These are phyloP conservation scores for Candida dubliniensis DNA, from an alignment of 1,139 yeast genomes.

Conservation along the genomic window DNA sequence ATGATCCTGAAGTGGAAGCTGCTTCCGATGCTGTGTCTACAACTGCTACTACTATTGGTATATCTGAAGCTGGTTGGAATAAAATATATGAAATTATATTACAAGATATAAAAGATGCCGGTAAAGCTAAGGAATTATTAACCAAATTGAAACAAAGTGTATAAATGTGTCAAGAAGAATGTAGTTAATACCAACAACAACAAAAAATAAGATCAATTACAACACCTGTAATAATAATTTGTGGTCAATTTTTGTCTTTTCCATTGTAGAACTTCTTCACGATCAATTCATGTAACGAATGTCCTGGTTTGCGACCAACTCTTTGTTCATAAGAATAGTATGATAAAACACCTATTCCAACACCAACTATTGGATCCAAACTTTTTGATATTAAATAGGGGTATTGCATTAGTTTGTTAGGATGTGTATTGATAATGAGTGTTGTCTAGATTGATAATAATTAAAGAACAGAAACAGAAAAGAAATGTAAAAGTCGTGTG, in stretches of 20 bases:
- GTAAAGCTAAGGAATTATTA: conserved; percentile 19
- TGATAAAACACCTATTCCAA: conserved; percentile 57
- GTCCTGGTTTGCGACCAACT: conserved; percentile 56
- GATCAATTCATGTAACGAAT: conserved; percentile 51
- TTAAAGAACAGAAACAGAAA: not conserved
- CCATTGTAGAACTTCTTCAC: conserved; percentile 13
- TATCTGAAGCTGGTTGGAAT: conserved; percentile 29
- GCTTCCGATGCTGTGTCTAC: conserved; percentile 13
- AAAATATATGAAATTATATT: conserved; percentile 30
- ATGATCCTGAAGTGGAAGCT: conserved; percentile 5
- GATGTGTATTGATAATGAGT: not conserved
- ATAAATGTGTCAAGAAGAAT: conserved; percentile 1
- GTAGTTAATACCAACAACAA: too few species aligned
- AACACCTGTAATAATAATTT: too few species aligned
- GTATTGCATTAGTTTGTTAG: conserved; percentile 27
- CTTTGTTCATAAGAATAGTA: conserved; percentile 61
- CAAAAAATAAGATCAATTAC: too few species aligned
- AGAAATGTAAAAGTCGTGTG: not conserved
- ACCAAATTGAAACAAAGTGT: conserved; percentile 8
- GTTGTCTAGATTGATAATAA: not conserved
- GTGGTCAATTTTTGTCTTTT: conserved; percentile 2
- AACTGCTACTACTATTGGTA: conserved; percentile 13
- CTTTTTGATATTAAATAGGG: conserved; percentile 40
- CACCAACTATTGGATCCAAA: conserved; percentile 60
- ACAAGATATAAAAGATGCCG: conserved; percentile 29